A percentile compares a stretch with the other conserved stretches of the same genome.
Evolutionary conservation across 768 basidiomycete genomes (phyloP).

Genomic region (Termitomyces sp.): DNA sequence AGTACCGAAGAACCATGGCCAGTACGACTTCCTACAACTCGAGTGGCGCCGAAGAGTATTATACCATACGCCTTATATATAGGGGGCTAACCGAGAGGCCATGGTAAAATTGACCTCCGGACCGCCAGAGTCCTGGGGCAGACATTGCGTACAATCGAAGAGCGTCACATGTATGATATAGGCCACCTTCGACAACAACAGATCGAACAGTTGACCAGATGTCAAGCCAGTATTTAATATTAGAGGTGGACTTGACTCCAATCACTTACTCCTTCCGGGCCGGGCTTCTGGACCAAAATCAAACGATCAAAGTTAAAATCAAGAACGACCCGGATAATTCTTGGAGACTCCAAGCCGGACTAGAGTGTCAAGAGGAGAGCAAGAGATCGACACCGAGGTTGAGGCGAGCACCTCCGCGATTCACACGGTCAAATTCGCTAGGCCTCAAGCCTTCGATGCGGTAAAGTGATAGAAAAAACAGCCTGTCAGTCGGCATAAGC

Average conservation of each 20-base stretch:
- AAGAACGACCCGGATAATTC: neutral
- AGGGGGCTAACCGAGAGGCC: neutral
- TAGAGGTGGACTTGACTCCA: neutral
- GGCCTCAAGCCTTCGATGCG: neutral
- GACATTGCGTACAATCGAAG: neutral
- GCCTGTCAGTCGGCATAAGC: too few species aligned
- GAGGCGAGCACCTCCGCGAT: neutral
- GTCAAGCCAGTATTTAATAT: neutral
- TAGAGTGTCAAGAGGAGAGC: neutral
- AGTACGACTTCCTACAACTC: neutral
- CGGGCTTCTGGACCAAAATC: neutral
- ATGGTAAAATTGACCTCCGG: neutral
- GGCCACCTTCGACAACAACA: neutral
- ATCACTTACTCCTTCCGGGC: neutral
- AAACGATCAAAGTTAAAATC: neutral
- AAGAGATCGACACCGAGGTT: neutral
- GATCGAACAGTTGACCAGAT: constrained; percentile 8
- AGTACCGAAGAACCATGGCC: constrained; percentile 20
- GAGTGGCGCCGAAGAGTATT: neutral
- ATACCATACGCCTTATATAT: neutral
- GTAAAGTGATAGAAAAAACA: neutral
- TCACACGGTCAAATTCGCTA: neutral
- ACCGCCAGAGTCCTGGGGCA: neutral
- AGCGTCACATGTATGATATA: constrained; percentile 8
- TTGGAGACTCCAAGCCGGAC: neutral